Evolutionary conservation across 2,329 filamentous ascomycete genomes (phyloP).

Genomic region (Aotearoamyces nothofagi): DNA sequence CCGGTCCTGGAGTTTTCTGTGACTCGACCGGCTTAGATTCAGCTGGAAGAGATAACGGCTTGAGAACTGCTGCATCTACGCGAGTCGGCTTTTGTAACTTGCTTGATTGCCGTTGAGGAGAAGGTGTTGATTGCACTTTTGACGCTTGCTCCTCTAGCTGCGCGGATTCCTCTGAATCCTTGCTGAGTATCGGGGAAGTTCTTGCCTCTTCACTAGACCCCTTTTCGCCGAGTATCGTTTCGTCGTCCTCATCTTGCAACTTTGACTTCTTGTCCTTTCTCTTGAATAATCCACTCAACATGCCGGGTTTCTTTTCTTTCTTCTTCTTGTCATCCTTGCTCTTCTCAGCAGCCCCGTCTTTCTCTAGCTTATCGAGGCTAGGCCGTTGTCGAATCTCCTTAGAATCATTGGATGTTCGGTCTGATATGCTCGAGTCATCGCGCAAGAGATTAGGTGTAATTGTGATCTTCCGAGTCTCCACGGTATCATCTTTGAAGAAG

Average conservation of each 20-base stretch:
- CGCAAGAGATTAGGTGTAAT: slow-evolving; percentile 84
- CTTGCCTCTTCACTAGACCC: slow-evolving; percentile 27
- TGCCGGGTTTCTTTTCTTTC: slow-evolving; percentile 39
- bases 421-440: slow-evolving; percentile 45
- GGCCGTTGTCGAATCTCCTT: slow-evolving; percentile 39
- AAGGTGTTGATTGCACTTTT: slow-evolving; percentile 10
- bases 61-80: slow-evolving; percentile 13
- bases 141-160: slow-evolving; percentile 12
- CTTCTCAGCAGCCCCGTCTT: slow-evolving; percentile 47
- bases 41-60: slow-evolving; percentile 6
- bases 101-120: slow-evolving; percentile 39
- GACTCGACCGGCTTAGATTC: slow-evolving; percentile 12
- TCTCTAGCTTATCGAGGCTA: slow-evolving; percentile 67
- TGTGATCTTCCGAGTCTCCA: slow-evolving; percentile 94
- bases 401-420: slow-evolving; percentile 25
- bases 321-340: slow-evolving; percentile 62
- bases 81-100: slow-evolving; percentile 54
- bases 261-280: slow-evolving; percentile 29
- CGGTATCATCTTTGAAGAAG: slow-evolving; percentile 91
- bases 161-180: slow-evolving; percentile 17
- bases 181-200: slow-evolving; percentile 16
- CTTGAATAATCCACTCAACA: slow-evolving; percentile 46
- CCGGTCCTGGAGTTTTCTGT: slow-evolving; percentile 10
- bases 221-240: slow-evolving; percentile 15
- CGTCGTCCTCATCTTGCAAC: slow-evolving; percentile 37